Base-by-base conservation (phyloP, 2,329 filamentous ascomycete species). In the Pyricularia sp. region DNA sequence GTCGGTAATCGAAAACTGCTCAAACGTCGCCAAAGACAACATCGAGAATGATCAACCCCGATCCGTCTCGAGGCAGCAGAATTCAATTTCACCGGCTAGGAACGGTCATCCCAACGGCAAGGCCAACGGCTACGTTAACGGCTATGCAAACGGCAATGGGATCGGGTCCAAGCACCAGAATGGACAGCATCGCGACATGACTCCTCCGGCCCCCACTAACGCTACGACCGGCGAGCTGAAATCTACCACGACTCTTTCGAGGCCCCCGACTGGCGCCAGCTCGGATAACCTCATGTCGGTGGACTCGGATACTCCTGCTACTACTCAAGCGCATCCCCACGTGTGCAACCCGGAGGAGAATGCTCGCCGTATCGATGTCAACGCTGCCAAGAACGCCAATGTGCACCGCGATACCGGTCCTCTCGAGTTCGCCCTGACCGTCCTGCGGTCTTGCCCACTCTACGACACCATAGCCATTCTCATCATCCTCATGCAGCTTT, bases 391-490 rank as follows among this genome's bases (percentile, higher is more conserved):
- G 78, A 87, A 90, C 73, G 83, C 85, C 72, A 84, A 89, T 70
- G 73, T 90, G 68, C 90, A 91, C 76, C 89, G 89, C 73, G 88
- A 91, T 76, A 83, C 88, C 68, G 91, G 91, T 70, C 88, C 92
- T 65, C 81, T 97, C 73, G 89, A 92, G 74, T 84, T 96, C 72
- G 90, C 91, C 72, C 87, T 92, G 73, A 97, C 93, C 69, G 94
- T 98, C 74, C 87, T 98, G 77, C 89, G 89, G 75, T 93, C 93
- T 68, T 94, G 94, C 75, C 94, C 94, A 68, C 88, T 97, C 76
- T 92, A 93, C 81, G 94, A 98, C 81, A 97, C 94, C 71, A 92
- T 97, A 80, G 93, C 94, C 77, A 97, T 98, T 76, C 88, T 98
- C 78, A 97, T 97, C 80, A 92, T 97, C 75, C 87, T 98, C 73